Percentiles rank a stretch among this genome's conserved stretches.
Conservation (phyloP, 495 filamentous ascomycete species). For the Aspergillus taichungensis region DNA sequence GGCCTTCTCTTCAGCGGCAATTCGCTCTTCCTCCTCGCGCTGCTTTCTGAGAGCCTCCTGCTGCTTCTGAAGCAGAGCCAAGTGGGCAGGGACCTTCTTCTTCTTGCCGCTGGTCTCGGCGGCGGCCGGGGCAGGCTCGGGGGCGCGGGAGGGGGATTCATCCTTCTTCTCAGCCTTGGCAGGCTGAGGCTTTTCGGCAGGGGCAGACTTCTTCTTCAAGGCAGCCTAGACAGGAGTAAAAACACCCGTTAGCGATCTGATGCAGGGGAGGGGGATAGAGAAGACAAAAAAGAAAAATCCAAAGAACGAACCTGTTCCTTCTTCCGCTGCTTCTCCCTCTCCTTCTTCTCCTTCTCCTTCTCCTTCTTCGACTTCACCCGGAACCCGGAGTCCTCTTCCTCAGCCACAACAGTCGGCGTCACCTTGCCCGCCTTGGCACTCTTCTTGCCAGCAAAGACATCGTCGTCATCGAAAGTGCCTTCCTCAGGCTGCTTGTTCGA, state of each 20-base stretch:
- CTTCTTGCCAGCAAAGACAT: conserved; percentile 58
- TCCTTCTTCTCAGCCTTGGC: conserved; percentile 24
- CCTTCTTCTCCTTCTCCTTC: conserved; percentile 92
- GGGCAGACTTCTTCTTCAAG: conserved; percentile 46
- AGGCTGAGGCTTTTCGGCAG: conserved; percentile 16
- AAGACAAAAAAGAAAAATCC: background rate
- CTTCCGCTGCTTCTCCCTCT: conserved; percentile 87
- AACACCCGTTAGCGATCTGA: background rate
- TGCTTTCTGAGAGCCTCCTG: conserved; percentile 70
- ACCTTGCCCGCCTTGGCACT: conserved; percentile 42
- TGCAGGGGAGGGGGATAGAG: background rate
- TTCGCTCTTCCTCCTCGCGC: conserved; percentile 66
- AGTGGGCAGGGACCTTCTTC: conserved; percentile 79
- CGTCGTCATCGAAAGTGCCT: conserved; percentile 78
- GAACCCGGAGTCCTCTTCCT: conserved; percentile 52
- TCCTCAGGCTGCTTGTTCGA: conserved; percentile 72
- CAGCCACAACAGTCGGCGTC: conserved; percentile 32
- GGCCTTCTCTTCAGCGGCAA: conserved; percentile 64
- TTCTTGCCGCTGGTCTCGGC: conserved; percentile 58
- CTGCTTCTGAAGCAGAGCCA: conserved; percentile 81
- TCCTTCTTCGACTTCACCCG: conserved; percentile 87
- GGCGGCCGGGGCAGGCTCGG: conserved; percentile 28
- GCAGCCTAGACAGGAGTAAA: conserved; percentile 43
- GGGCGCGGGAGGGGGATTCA: conserved; percentile 23
- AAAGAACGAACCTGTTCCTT: conserved; percentile 64